Conservation (phyloP, 306 rosid species). For the Mimosa bimucronata region DNA sequence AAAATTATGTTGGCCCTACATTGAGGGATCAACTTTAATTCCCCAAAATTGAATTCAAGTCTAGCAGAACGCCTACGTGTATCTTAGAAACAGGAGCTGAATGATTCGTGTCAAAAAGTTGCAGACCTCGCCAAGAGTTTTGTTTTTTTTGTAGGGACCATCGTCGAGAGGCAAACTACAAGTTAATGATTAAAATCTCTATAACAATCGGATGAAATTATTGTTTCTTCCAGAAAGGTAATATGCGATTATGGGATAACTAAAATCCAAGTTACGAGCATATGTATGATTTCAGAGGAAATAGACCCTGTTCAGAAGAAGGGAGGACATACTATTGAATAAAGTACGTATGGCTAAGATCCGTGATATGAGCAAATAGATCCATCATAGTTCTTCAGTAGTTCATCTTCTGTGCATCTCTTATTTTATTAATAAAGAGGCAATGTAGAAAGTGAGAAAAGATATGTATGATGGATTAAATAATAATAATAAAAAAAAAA, state of each 20-base stretch:
- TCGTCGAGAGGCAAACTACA: neutral
- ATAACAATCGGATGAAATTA: neutral
- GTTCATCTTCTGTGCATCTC: neutral
- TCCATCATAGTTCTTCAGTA: neutral
- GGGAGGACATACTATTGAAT: neutral
- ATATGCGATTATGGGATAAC: neutral
- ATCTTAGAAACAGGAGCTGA: neutral
- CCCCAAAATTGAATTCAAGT: neutral
- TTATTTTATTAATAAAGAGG: neutral
- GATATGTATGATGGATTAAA: neutral
- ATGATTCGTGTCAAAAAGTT: slow-evolving; percentile 1
- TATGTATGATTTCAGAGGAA: neutral
- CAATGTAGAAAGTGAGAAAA: neutral
- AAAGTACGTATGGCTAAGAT: slow-evolving; percentile 5
- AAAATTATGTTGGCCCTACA: neutral
- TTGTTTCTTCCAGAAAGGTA: neutral
- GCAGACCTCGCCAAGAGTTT: neutral
- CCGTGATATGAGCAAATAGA: slow-evolving; percentile 26
- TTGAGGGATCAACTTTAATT: neutral
- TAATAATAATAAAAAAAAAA: neutral
- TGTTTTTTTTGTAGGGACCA: neutral
- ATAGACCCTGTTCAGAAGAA: neutral
- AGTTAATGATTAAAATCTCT: neutral
- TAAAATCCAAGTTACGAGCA: neutral
- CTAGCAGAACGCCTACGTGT: neutral